A percentile compares a stretch with the other conserved stretches of the same genome.
These are phyloP conservation scores for Torrubiella hemipterigena DNA, from an alignment of 2,329 filamentous ascomycete genomes.

Conservation along the genomic window DNA sequence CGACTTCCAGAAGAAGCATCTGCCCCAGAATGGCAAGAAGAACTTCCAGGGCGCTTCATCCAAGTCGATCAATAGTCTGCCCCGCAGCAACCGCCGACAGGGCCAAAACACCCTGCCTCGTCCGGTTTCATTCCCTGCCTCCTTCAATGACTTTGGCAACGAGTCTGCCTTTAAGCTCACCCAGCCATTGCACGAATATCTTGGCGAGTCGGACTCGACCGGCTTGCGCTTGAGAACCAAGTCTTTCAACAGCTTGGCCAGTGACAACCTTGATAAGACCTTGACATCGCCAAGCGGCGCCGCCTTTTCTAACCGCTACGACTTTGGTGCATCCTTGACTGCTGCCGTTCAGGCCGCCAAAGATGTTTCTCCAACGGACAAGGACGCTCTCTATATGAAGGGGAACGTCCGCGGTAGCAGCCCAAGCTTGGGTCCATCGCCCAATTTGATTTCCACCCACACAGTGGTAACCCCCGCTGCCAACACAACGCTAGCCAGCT, in stretches of 20 bases:
- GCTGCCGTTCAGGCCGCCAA: conserved; percentile 71
- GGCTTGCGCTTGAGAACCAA: conserved; percentile 61
- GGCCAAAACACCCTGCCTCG: conserved; percentile 29
- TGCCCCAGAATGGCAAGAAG: conserved; percentile 48
- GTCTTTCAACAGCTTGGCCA: conserved; percentile 50
- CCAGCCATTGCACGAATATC: conserved; percentile 47
- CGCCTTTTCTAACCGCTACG: conserved; percentile 86
- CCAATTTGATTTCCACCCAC: conserved; percentile 14
- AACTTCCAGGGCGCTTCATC: conserved; percentile 36
- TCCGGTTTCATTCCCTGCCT: conserved; percentile 42
- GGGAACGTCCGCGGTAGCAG: conserved; percentile 21
- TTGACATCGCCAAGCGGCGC: conserved; percentile 49
- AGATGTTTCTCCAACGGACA: conserved; percentile 24
- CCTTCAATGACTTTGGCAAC: conserved; percentile 61
- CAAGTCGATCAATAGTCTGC: conserved; percentile 42
- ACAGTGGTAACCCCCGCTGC: conserved; percentile 11
- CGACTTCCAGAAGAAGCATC: conserved; percentile 74
- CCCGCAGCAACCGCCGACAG: conserved; percentile 52
- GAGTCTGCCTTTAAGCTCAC: conserved; percentile 46
- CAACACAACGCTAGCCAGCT: conserved; percentile 54
- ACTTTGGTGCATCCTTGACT: conserved; percentile 84
- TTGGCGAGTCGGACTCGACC: conserved; percentile 47
- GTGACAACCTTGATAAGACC: conserved; percentile 43
- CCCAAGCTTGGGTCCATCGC: conserved; percentile 7
- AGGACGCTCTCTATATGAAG: conserved; percentile 48